Evolutionary conservation across 768 basidiomycete genomes (phyloP).

Genomic region (Rhodotorula diobovata): DNA sequence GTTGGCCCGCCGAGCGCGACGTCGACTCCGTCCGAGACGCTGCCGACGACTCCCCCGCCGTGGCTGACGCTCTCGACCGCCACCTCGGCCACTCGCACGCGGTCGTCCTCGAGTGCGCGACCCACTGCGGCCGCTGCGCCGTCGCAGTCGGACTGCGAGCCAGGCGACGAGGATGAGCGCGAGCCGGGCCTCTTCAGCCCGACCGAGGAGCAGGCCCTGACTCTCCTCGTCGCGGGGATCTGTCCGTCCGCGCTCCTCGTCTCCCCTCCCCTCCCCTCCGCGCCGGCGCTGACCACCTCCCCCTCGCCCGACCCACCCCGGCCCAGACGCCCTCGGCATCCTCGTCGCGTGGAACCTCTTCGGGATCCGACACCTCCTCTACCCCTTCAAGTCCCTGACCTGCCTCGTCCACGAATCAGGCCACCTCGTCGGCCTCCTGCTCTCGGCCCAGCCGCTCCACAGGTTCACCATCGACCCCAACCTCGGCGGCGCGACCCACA

Average conservation of each 20-base stretch:
- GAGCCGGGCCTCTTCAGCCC: neutral
- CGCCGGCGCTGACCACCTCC: no score
- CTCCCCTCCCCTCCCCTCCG: neutral
- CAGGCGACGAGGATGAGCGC: neutral
- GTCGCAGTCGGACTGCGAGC: neutral
- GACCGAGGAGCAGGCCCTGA: neutral
- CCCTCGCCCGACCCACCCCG: neutral
- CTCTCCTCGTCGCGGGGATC: conserved; percentile 7
- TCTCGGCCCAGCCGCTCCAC: conserved; percentile 3
- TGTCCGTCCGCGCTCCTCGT: neutral
- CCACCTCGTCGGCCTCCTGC: conserved; percentile 6
- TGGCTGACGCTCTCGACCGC: neutral
- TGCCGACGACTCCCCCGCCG: conserved; percentile 1
- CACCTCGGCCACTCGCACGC: neutral
- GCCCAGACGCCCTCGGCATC: conserved; percentile 14
- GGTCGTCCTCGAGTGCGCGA: neutral
- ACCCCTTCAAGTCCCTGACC: conserved; percentile 11
- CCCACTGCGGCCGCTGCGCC: neutral
- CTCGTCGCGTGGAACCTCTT: conserved; percentile 18
- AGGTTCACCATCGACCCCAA: conserved; percentile 19
- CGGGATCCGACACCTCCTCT: conserved; percentile 1
- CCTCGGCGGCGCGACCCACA: conserved; percentile 9
- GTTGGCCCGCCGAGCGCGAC: neutral
- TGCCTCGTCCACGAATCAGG: conserved; percentile 14
- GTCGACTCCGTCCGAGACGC: neutral